Evolutionary conservation across 2,329 filamentous ascomycete genomes (phyloP), one percentile per base, ranked within the genome.

Genomic region (Sarocladium strictum): DNA sequence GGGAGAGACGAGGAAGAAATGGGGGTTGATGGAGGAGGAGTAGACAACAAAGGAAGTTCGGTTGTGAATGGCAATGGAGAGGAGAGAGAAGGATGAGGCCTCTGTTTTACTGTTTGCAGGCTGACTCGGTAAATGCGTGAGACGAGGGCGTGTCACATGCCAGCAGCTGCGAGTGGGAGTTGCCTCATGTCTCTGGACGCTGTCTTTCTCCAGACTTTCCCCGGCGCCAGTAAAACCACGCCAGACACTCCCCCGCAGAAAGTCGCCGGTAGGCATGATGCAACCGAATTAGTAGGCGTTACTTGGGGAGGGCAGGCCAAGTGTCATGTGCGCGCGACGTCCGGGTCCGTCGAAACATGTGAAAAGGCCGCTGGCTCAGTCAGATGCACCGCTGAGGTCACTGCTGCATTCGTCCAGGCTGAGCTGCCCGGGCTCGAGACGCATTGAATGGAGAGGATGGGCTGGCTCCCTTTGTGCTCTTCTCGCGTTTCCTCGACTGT

Each of bases 41-140:
- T 24, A 23, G 27, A 35, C 29, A 51, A 51, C 29, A 51, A 51
- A 35, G 47, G 27, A 19, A 49, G 14, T 7, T 49, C n/a, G 43
- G 4, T 49, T 7, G n/a, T n/a, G n/a, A n/a, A n/a, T n/a, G n/a
- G n/a, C 6, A 29, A 14, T 21, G 14, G 43, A 29, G 24, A 27
- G 3, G 7, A 29, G 43, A 11, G 21, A 11, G 6, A 43, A 17
- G 38, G 17, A 23, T 19, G 4, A 10, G 21, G 9, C 40, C 10
- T 12, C 7, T 12, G 21, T 47, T 47, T 47, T 47, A 47, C 43
- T 47, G 23, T 47, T 47, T 47, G 43, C 43, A 47, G 43, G 23
- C 7, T 15, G 15, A 15, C 43, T 49, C 43, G 43, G 43, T 29
- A 49, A 49, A 27, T 49, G 38, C 38, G 19, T n/a, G 12, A n/a